Evolutionary conservation across 306 rosid genomes (phyloP), one percentile per base, ranked within the genome.

Genomic region (Echinosophora koreensis): DNA sequence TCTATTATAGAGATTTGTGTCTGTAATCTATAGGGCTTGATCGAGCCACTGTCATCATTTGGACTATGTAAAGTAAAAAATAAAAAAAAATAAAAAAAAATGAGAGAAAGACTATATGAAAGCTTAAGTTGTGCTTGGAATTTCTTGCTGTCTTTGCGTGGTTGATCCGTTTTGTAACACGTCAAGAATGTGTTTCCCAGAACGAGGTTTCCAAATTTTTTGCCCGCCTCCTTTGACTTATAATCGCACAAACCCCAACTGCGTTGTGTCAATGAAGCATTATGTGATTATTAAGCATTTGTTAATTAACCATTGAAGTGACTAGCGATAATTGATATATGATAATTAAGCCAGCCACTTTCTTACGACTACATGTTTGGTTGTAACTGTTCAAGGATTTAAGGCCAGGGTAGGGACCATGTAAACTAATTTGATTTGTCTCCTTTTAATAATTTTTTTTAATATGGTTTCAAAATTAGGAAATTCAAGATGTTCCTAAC

Each of bases 331-430:
- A 76, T 55, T 82, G 42, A 58, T 71, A 63, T 71, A 46, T 63
- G 66, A 77, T 77, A 63, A 71, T 66, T 10, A 74, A 81, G 61
- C 17, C 79, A 69, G 78, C 77, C 69, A 66, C 85, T 67, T 55
- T 66, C 65, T 77, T 67, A 83, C 44, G 58, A 41, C 70, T 71
- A 75, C 60, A 56, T 59, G 76, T 77, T 63, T 63, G 61, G 54
- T 73, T 80, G 71, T 63, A 80, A 75, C 72, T 47, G 59, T 81
- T 77, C 15, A n/a, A 46, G 70, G 72, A 41, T 52, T 57, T 3
- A 27, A 69, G 69, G 82, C 67, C 13, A 47, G 50, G 38, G 80
- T 76, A 69, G 85, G 85, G 85, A 81, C 88, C 82, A 81, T 68
- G 51, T 54, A 50, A 67, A 74, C 61, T 78, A 67, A 83, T 85